These are phyloP conservation scores for Geranomyces michiganensis DNA, from an alignment of 192 early-diverging fungal species.

Conservation along the genomic window DNA sequence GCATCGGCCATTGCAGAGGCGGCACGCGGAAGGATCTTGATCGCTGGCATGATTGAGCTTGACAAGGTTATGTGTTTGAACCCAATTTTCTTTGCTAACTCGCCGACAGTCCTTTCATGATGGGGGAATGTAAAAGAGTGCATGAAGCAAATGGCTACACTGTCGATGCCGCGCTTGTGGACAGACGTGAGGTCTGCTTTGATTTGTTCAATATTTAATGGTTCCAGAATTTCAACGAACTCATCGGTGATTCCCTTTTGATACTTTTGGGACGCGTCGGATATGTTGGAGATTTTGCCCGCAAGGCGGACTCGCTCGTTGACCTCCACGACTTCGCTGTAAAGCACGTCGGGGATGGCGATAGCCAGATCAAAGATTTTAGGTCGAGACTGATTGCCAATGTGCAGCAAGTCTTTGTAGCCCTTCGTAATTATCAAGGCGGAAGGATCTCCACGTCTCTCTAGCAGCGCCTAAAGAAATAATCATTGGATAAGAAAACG, in stretches of 20 bases:
- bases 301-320: slow-evolving; percentile 71
- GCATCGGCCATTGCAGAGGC: slow-evolving; percentile 89
- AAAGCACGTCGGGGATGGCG: slow-evolving; percentile 82
- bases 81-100: slow-evolving; percentile 70
- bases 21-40: slow-evolving; percentile 93
- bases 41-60: slow-evolving; percentile 83
- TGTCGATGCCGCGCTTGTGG: slow-evolving; percentile 74
- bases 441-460: slow-evolving; percentile 81
- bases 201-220: slow-evolving; percentile 63
- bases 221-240: slow-evolving; percentile 71
- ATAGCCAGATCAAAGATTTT: slow-evolving; percentile 94
- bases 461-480: slow-evolving; percentile 40
- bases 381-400: slow-evolving; percentile 91
- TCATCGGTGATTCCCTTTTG: slow-evolving; percentile 81
- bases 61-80: slow-evolving; percentile 88
- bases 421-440: slow-evolving; percentile 90
- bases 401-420: slow-evolving; percentile 79
- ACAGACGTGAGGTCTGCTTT: slow-evolving; percentile 62
- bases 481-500: too few species aligned
- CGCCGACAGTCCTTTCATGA: slow-evolving; percentile 75
- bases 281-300: not conserved
- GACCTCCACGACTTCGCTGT: slow-evolving; percentile 71
- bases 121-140: slow-evolving; percentile 90
- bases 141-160: slow-evolving; percentile 90
- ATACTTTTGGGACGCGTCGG: not conserved